A percentile compares a stretch with the other conserved stretches of the same genome.
Evolutionary conservation across 306 rosid genomes (phyloP).

Genomic region (Lathyrus sativus): DNA sequence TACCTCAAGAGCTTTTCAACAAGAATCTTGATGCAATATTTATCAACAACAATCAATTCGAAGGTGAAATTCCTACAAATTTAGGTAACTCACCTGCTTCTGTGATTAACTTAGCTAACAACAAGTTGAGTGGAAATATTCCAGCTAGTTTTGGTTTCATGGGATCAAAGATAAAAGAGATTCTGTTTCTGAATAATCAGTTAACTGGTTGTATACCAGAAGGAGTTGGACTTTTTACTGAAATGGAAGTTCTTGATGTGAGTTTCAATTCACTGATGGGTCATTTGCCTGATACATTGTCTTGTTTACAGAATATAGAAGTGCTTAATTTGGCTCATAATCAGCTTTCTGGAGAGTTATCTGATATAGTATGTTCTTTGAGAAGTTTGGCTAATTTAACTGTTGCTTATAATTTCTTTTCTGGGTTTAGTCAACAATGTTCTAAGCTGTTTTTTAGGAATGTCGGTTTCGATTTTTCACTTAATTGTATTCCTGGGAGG

Average conservation of each 20-base stretch:
- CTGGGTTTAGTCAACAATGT: conserved; percentile 89
- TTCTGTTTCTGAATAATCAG: conserved; percentile 80
- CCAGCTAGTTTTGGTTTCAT: conserved; percentile 85
- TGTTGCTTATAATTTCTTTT: conserved; percentile 89
- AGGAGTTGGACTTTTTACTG: conserved; percentile 84
- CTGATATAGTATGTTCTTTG: conserved; percentile 75
- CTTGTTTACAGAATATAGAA: conserved; percentile 79
- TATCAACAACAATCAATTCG: conserved; percentile 80
- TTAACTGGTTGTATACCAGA: conserved; percentile 90
- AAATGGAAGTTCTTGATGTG: conserved; percentile 84
- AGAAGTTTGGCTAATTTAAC: conserved; percentile 72
- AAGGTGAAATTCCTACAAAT: conserved; percentile 79
- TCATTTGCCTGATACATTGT: conserved; percentile 83
- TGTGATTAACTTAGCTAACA: conserved; percentile 85
- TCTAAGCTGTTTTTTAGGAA: conserved; percentile 56
- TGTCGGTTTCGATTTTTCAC: conserved; percentile 84
- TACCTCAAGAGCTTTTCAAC: conserved; percentile 74
- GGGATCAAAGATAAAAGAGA: conserved; percentile 73
- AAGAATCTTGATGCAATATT: conserved; percentile 81
- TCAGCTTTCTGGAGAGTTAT: conserved; percentile 83
- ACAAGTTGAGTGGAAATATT: conserved; percentile 68
- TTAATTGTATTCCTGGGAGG: conserved; percentile 85
- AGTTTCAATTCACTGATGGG: conserved; percentile 86
- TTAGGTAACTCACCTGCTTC: conserved; percentile 93
- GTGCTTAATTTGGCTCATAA: conserved; percentile 84